Base-by-base conservation (phyloP, 805 yeast species). In the Hermanozyma aechmeae region DNA sequence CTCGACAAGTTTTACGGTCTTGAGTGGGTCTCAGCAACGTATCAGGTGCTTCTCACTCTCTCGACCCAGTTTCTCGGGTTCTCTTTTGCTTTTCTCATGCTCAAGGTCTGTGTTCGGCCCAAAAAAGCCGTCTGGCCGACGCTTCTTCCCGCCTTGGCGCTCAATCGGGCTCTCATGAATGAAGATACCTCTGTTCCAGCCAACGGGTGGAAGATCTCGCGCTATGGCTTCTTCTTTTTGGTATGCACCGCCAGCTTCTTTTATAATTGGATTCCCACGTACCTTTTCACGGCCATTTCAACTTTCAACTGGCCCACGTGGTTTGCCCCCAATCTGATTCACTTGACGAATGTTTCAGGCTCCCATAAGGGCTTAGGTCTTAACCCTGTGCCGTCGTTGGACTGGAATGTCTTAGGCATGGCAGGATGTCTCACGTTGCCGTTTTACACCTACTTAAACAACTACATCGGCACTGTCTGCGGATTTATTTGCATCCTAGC, bases 21-120 rank as follows among this genome's bases (percentile, higher is more conserved):
- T 24, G 51, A 56, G 25, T 62, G 69, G 69, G 65, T 58, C 19
- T 38, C 53, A 11, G 63, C 69, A 48, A 69, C 74, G 1, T 79
- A 65, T 48, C 77, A 73, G 49, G 39, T 75, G 10, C 39, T 73
- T 20, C 56, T 77, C 19, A 53, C 70, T 1, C 38, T 75, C 4
- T 63, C 79, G 3, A 63, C 81, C 2, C 78, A 76, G 45, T 72
- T 71, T 36, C 52, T 78, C 39, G 86, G 85, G 15, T 71, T 74
- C 43, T 77, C 81, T 1, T 66, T 78, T 46, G 82, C 84, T 5
- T 78, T 80, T 28, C 43, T 77, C 13, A 63, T 76, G 63, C 65
- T 79, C 43, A 67, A 70, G 34, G 68, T 77, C 18, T 63, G 66
- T 32, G 52, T 62, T 6, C 61, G 61, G 34, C 68, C 68, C 2